These are phyloP conservation scores for Panaeolus cyanescens DNA, from an alignment of 768 basidiomycete genomes.

Conservation along the genomic window DNA sequence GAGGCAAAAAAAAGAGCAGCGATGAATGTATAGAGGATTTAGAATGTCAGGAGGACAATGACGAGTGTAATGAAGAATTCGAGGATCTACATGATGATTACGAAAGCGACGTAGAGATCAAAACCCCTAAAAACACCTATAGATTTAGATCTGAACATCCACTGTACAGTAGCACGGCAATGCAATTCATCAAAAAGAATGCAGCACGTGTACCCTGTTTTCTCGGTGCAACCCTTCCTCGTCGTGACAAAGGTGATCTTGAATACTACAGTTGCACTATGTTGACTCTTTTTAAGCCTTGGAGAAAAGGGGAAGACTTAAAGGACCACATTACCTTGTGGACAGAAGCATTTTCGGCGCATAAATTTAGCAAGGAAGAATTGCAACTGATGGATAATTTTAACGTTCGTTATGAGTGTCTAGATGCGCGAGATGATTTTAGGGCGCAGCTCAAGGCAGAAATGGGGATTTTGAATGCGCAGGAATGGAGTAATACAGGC, in stretches of 20 bases:
- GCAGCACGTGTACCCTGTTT: constrained; percentile 23
- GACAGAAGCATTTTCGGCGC: constrained; percentile 6
- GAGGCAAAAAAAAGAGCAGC: too few relatives aligned
- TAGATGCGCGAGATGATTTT: constrained; percentile 36
- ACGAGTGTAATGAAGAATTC: not conserved
- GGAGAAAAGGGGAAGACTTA: constrained; percentile 26
- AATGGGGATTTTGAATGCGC: not conserved
- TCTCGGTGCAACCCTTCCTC: constrained; percentile 29
- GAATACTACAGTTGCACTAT: constrained; percentile 33
- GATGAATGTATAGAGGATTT: too few relatives aligned
- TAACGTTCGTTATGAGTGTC: constrained; percentile 35
- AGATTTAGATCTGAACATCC: constrained; percentile 15
- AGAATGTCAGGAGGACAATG: not conserved
- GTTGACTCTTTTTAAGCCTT: constrained; percentile 32
- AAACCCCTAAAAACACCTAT: not conserved
- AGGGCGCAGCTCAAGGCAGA: constrained; percentile 19
- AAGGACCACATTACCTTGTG: constrained; percentile 10
- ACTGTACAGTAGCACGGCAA: constrained; percentile 10
- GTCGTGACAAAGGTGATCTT: constrained; percentile 29
- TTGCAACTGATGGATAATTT: constrained; percentile 19
- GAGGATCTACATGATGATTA: not conserved
- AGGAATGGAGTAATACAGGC: not conserved
- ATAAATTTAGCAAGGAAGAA: constrained; percentile 7
- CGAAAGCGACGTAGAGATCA: not conserved
- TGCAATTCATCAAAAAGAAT: constrained; percentile 2